These are phyloP conservation scores for Wickerhamiella parazyma DNA, from an alignment of 805 yeast genomes.

Conservation along the genomic window DNA sequence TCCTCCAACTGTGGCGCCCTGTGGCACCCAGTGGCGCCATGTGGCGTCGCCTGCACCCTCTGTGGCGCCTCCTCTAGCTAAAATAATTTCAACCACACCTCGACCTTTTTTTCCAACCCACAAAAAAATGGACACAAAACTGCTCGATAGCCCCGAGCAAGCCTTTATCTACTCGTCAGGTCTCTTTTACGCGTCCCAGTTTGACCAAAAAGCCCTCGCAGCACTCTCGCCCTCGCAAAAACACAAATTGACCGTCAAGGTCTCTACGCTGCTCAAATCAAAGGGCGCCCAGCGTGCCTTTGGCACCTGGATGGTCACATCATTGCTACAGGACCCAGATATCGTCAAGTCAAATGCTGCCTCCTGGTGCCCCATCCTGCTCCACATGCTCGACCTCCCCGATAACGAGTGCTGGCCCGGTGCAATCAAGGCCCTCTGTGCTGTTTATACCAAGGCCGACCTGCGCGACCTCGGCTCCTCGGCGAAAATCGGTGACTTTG, in stretches of 20 bases:
- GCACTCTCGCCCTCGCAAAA: slow-evolving; percentile 11
- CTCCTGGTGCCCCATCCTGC: slow-evolving; percentile 26
- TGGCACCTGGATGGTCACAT: slow-evolving; percentile 26
- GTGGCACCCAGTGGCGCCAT: too few relatives aligned
- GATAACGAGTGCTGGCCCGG: slow-evolving; percentile 24
- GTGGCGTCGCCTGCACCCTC: too few relatives aligned
- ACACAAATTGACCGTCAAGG: slow-evolving; percentile 23
- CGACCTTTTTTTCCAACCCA: too few relatives aligned
- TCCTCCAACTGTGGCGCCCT: too few relatives aligned
- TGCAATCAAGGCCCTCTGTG: slow-evolving; percentile 20
- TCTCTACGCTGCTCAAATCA: slow-evolving; percentile 27
- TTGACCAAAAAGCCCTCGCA: neutral
- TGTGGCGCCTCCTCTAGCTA: too few relatives aligned
- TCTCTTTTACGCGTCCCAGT: neutral
- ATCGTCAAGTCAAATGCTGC: slow-evolving; percentile 29
- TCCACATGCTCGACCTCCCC: slow-evolving; percentile 29
- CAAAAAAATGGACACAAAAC: too few relatives aligned
- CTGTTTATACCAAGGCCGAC: slow-evolving; percentile 32
- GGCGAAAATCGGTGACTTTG: slow-evolving; percentile 56
- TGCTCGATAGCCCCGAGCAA: neutral
- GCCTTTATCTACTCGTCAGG: neutral
- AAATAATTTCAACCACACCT: too few relatives aligned
- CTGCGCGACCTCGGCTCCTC: slow-evolving; percentile 65
- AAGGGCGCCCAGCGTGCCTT: slow-evolving; percentile 28
- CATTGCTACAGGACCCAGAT: slow-evolving; percentile 20